Percentiles rank a stretch among this genome's conserved stretches.
These are phyloP conservation scores for Aspergillus carlsbadensis DNA, from an alignment of 495 filamentous ascomycete species.

Conservation along the genomic window DNA sequence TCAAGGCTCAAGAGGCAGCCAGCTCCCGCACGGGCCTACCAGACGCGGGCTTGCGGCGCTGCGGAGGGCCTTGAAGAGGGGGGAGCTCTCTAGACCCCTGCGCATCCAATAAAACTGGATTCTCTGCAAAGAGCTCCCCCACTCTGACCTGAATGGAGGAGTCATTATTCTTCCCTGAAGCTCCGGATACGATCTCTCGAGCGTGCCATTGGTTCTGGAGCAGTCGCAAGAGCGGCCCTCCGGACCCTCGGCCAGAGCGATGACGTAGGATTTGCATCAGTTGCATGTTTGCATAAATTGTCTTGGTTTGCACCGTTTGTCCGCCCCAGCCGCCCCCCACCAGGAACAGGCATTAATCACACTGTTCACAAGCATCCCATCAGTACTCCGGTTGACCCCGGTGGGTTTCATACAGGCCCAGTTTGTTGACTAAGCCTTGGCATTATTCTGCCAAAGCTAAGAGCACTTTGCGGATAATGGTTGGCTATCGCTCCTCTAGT, in stretches of 20 bases:
- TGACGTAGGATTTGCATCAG: conserved; percentile 3
- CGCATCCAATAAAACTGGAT: not conserved
- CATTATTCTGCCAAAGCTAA: no score
- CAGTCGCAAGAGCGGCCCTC: not conserved
- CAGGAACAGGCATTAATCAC: not conserved
- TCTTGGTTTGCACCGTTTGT: not conserved
- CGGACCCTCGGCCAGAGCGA: not conserved
- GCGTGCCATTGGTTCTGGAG: not conserved
- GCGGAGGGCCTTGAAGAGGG: not conserved
- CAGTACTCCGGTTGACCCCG: no score
- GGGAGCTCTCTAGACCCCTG: not conserved
- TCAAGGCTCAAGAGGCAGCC: not conserved
- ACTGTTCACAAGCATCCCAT: not conserved
- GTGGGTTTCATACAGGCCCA: no score
- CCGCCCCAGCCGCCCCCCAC: no score
- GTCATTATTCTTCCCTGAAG: no score
- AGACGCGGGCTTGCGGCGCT: not conserved
- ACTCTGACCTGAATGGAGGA: no score
- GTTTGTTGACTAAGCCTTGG: no score
- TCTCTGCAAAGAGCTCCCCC: no score
- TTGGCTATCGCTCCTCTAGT: no score
- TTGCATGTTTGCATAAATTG: not conserved
- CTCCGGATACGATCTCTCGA: not conserved
- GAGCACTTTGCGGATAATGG: no score
- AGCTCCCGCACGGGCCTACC: conserved; percentile 4